Percentiles rank a stretch among this genome's conserved stretches.
Evolutionary conservation across 352 stramenopile genomes (phyloP).

Genomic region (Globisporangium splendens): DNA sequence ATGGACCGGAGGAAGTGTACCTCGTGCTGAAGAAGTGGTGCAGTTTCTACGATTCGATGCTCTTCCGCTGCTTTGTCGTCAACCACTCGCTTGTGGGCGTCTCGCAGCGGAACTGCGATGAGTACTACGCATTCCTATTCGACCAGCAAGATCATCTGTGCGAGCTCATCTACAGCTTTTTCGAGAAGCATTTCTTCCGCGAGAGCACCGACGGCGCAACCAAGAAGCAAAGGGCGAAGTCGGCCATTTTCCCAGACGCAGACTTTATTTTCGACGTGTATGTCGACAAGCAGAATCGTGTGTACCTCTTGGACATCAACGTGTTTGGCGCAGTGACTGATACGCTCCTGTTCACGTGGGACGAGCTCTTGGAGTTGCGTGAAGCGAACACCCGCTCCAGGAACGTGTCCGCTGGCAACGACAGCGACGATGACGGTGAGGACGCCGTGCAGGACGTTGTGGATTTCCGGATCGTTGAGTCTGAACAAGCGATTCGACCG

Average conservation of each 20-base stretch:
- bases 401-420: constrained; percentile 7
- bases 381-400: constrained; percentile 16
- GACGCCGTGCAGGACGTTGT: constrained; percentile 44
- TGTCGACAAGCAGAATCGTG: constrained; percentile 89
- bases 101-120: constrained; percentile 89
- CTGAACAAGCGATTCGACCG: constrained; percentile 47
- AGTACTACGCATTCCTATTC: constrained; percentile 90
- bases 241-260: constrained; percentile 48
- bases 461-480: constrained; percentile 81
- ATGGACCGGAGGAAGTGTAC: constrained; percentile 30
- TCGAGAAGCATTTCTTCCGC: constrained; percentile 38
- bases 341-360: constrained; percentile 91
- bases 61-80: constrained; percentile 94
- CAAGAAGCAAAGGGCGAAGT: constrained; percentile 12
- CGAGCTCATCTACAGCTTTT: constrained; percentile 68
- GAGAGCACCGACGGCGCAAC: no score
- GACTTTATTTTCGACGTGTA: constrained; percentile 95
- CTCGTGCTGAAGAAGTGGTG: constrained; percentile 95
- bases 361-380: constrained; percentile 60
- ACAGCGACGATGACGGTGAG: constrained; percentile 16
- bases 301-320: constrained; percentile 95
- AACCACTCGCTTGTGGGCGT: constrained; percentile 78
- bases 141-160: constrained; percentile 70
- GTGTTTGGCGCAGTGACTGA: constrained; percentile 91
- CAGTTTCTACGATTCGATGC: constrained; percentile 93